These are phyloP conservation scores for Tuber magnatum DNA, from an alignment of 495 filamentous ascomycete species.

Conservation along the genomic window DNA sequence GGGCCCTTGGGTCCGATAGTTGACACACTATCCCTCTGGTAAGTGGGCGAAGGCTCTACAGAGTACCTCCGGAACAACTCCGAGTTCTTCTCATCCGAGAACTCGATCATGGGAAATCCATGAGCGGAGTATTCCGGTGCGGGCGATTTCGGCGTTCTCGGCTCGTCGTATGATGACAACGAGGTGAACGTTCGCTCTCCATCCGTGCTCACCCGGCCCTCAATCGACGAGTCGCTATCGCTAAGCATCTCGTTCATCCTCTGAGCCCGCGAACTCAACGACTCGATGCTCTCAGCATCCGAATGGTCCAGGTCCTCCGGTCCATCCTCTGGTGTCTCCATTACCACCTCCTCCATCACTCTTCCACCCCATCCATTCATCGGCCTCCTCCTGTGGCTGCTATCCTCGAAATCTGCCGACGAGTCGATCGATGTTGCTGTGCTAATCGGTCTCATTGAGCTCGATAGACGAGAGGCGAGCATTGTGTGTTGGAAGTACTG, in stretches of 20 bases:
- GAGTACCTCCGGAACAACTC: slow-evolving; percentile 34
- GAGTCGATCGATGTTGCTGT: slow-evolving; percentile 41
- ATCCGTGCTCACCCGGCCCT: slow-evolving; percentile 32
- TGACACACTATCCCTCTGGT: slow-evolving; percentile 46
- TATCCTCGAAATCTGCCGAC: slow-evolving; percentile 30
- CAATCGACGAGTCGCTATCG: slow-evolving; percentile 38
- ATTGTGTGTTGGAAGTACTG: slow-evolving; percentile 34
- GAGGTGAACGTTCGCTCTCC: slow-evolving; percentile 49
- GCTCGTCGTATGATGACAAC: slow-evolving; percentile 67
- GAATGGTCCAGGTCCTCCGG: slow-evolving; percentile 32
- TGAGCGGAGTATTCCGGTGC: slow-evolving; percentile 34
- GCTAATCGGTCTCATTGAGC: slow-evolving; percentile 35
- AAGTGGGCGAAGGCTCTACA: slow-evolving; percentile 29
- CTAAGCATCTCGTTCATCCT: slow-evolving; percentile 40
- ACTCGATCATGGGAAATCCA: slow-evolving; percentile 33
- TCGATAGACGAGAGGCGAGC: slow-evolving; percentile 34
- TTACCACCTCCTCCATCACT: slow-evolving; percentile 23
- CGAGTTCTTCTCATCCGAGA: slow-evolving; percentile 36
- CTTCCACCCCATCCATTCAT: slow-evolving; percentile 37
- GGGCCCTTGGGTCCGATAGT: slow-evolving; percentile 77
- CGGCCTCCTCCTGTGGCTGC: slow-evolving; percentile 19
- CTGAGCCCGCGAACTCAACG: slow-evolving; percentile 35
- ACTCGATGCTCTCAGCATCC: slow-evolving; percentile 41
- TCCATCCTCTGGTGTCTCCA: slow-evolving; percentile 31
- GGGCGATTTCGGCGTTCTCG: slow-evolving; percentile 58